A percentile compares a stretch with the other conserved stretches of the same genome.
Conservation (phyloP, 2,329 filamentous ascomycete genomes). For the Botrytis byssoidea region DNA sequence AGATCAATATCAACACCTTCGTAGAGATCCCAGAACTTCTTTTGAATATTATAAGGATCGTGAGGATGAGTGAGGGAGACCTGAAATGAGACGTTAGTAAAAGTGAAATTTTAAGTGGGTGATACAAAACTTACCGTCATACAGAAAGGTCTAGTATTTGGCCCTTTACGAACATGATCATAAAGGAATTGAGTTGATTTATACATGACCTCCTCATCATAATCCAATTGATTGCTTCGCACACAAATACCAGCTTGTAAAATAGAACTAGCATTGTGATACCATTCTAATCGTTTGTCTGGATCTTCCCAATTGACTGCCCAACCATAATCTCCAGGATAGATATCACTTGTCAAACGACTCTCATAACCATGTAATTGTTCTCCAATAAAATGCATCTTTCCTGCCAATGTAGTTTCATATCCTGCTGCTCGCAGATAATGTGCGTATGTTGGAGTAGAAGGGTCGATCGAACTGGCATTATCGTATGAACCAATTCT, state of each 20-base stretch:
- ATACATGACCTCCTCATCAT: conserved; percentile 91
- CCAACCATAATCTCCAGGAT: conserved; percentile 93
- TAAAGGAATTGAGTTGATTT: conserved; percentile 81
- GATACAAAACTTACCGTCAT: conserved; percentile 55
- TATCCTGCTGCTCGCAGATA: conserved; percentile 84
- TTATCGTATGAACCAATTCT: conserved; percentile 94
- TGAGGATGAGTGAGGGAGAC: conserved; percentile 91
- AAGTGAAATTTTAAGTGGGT: neutral
- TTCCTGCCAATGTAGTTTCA: conserved; percentile 85
- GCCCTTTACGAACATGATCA: conserved; percentile 81
- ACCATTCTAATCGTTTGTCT: conserved; percentile 84
- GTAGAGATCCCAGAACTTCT: conserved; percentile 91
- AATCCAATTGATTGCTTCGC: conserved; percentile 91
- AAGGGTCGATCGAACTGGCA: conserved; percentile 77
- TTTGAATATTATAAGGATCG: conserved; percentile 90
- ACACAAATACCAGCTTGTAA: conserved; percentile 85
- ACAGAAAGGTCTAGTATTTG: conserved; percentile 73
- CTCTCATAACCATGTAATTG: conserved; percentile 94
- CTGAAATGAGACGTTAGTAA: conserved; percentile 1
- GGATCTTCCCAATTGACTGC: conserved; percentile 94
- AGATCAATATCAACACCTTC: conserved; percentile 84
- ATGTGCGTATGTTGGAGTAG: conserved; percentile 88
- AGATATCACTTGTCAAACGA: conserved; percentile 90
- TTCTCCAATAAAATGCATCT: conserved; percentile 97
- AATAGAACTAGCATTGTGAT: conserved; percentile 93